A percentile compares a stretch with the other conserved stretches of the same genome.
These are phyloP conservation scores for Trichoderma sp. DNA, from an alignment of 2,329 filamentous ascomycete species.

Conservation along the genomic window DNA sequence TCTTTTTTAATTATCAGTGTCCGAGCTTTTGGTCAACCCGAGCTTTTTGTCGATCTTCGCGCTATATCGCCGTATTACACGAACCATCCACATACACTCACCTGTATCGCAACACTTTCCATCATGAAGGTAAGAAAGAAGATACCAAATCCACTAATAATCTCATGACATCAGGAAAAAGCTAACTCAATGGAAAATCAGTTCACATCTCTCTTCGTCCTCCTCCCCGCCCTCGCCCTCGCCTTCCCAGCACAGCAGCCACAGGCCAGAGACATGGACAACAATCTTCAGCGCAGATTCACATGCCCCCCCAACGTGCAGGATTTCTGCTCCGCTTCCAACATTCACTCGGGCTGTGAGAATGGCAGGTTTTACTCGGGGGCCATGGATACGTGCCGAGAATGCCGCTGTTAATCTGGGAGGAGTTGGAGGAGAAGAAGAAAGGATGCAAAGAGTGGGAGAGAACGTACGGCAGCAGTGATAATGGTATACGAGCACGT, in stretches of 20 bases:
- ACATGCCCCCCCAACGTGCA: conserved; percentile 25
- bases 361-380: conserved; percentile 26
- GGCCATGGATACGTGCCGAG: conserved; percentile 27
- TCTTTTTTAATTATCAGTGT: neutral
- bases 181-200: neutral
- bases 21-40: neutral
- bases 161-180: neutral
- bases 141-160: neutral
- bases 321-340: conserved; percentile 30
- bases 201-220: neutral
- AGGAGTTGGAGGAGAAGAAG: neutral
- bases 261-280: conserved; percentile 15
- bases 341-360: conserved; percentile 29
- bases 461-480: neutral
- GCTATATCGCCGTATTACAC: neutral
- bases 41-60: neutral
- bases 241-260: conserved; percentile 19
- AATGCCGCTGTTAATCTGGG: neutral
- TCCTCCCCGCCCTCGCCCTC: conserved; percentile 10
- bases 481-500: neutral
- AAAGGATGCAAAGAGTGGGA: neutral
- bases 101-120: neutral
- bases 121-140: neutral
- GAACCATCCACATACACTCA: neutral
- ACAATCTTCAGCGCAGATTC: conserved; percentile 26